Evolutionary conservation across 2,329 filamentous ascomycete genomes (phyloP).

Genomic region (Teratosphaeria epicoccoides): DNA sequence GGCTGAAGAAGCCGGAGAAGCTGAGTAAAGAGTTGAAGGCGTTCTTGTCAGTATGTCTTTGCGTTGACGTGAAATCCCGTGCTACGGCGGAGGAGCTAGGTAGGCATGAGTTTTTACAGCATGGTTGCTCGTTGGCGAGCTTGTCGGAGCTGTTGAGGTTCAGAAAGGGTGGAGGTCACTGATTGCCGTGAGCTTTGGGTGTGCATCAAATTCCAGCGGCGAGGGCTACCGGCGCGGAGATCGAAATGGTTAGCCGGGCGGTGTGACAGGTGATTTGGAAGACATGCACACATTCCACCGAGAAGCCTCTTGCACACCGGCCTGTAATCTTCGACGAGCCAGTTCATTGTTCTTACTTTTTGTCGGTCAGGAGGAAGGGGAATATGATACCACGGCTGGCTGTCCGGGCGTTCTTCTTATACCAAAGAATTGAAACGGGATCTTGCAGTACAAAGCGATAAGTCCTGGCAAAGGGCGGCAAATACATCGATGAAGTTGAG

Average conservation of each 20-base stretch:
- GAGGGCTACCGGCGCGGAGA: too few species aligned
- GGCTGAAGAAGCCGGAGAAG: constrained; percentile 96
- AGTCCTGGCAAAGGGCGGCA: too few species aligned
- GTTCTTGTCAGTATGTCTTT: constrained; percentile 91
- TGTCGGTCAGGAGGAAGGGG: too few species aligned
- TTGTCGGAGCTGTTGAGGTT: constrained; percentile 81
- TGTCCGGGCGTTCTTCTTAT: not conserved
- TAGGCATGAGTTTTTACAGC: constrained; percentile 86
- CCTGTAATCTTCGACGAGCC: too few species aligned
- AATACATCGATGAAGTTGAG: too few species aligned
- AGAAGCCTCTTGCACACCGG: too few species aligned
- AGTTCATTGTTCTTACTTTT: too few species aligned
- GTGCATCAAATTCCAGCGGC: too few species aligned
- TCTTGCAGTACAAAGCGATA: not conserved
- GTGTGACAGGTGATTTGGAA: too few species aligned
- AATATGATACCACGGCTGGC: not conserved
- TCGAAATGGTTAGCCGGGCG: too few species aligned
- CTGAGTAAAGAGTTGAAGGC: constrained; percentile 95
- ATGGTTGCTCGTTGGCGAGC: constrained; percentile 72
- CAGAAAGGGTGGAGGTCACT: constrained; percentile 19
- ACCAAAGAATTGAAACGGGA: not conserved
- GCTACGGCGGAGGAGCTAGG: constrained; percentile 85
- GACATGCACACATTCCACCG: too few species aligned
- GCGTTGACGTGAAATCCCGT: constrained; percentile 89
- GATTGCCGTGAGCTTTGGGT: not conserved